Evolutionary conservation across 2,329 filamentous ascomycete genomes (phyloP), one percentile per base, ranked within the genome.

Genomic region (Cladosporium sp.): DNA sequence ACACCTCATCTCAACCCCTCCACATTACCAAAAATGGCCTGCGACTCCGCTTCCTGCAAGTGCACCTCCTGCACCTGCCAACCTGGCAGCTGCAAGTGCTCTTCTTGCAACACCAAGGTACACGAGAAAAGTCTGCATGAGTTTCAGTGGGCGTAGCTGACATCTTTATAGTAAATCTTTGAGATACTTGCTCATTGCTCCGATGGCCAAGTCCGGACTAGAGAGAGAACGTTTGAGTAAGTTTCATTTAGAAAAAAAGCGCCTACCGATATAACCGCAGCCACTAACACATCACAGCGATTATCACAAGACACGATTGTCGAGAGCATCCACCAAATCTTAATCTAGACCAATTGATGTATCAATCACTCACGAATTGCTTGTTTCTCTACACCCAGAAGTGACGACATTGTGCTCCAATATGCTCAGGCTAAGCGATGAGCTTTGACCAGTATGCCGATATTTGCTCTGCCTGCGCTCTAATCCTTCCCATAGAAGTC

Each of bases 91-190:
- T 59, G 30, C 55, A 36, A 59, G 55, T 59, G 55, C 55, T 41
- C 55, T 18, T 59, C 55, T 32, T 59, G 55, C 55, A 59, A 59
- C 55, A 41, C 55, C 55, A 59, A 59, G 55, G 49, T 52, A 52
- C 26, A 3, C 7, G 26, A 14, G 41, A 47, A 21, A 47, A 10
- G 3, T 21, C n/a, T 47, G 41, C 2, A 47, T 21, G 41, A 47
- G 41, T 12, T 47, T 21, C 7, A 8, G 10, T 12, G 41, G 41
- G 41, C n/a, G n/a, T 1, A 21, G n/a, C 41, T 47, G 41, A 47
- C n/a, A 47, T 47, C 41, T 24, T 47, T 47, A 47, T 47, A 47
- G 41, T 47, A 21, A 24, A 47, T 21, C n/a, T 12, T 24, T 6
- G 41, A 10, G n/a, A 30, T n/a, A 52, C 15, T 26, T 52, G 49